phyloP scores from a whole-genome alignment of 345 rosid genomes.

The Aegle marmelos region DNA sequence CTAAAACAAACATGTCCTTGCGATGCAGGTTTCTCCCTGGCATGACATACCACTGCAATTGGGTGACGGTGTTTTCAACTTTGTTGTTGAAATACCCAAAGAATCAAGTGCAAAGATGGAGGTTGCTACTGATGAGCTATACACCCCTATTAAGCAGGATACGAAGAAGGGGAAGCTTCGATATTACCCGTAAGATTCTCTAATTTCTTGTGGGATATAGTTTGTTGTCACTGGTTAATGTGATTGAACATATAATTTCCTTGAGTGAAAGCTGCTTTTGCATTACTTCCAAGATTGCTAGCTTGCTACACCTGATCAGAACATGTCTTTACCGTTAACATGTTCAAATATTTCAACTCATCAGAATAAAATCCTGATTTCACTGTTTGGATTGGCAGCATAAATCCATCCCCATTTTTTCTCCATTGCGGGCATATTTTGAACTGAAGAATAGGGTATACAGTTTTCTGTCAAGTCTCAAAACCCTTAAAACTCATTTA shows the following conservation, averaged over 20 bases:
- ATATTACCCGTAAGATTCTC: constrained; percentile 61
- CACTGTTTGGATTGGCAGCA: neutral
- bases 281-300: neutral
- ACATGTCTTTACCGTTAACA: neutral
- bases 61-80: constrained; percentile 85
- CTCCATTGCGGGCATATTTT: neutral
- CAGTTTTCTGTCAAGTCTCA: neutral
- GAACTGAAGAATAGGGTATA: neutral
- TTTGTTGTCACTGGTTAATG: neutral
- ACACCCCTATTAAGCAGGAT: constrained; percentile 93
- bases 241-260: neutral
- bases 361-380: neutral
- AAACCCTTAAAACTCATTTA: neutral
- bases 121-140: constrained; percentile 87
- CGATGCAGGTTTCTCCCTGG: constrained; percentile 84
- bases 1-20: neutral
- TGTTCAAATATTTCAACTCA: neutral
- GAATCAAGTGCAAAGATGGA: constrained; percentile 98
- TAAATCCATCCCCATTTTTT: neutral
- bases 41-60: constrained; percentile 82
- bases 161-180: constrained; percentile 72
- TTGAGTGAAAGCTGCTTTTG: neutral
- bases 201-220: neutral
- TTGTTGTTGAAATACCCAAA: constrained; percentile 84
- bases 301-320: neutral